phyloP scores from a whole-genome alignment of 208 protist genomes.

The Kentomonas sorsogonicus region DNA sequence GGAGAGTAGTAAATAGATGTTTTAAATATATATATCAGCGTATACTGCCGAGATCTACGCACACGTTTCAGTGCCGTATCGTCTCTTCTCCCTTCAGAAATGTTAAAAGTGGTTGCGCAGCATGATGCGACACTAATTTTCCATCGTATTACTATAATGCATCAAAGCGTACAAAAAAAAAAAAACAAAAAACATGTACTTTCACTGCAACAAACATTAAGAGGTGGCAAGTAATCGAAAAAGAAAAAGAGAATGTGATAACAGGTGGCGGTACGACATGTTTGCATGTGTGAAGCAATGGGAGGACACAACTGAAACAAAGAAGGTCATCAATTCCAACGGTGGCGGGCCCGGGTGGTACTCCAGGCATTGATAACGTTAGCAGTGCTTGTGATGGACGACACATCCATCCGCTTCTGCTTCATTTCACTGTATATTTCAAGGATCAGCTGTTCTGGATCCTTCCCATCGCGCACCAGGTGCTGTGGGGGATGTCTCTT shows the following conservation, averaged over 20 bases:
- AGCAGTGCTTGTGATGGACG: constrained; percentile 35
- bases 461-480: constrained; percentile 5
- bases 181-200: too few relatives aligned
- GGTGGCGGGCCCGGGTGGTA: constrained; percentile 24
- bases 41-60: too few relatives aligned
- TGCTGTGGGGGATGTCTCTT: constrained; percentile 29
- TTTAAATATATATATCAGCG: constrained; percentile 5
- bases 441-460: constrained; percentile 37
- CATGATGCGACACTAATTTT: too few relatives aligned
- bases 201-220: too few relatives aligned
- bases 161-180: too few relatives aligned
- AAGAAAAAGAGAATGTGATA: too few relatives aligned
- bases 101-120: too few relatives aligned
- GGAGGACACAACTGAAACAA: neutral
- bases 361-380: constrained; percentile 79
- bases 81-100: too few relatives aligned
- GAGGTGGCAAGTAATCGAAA: too few relatives aligned
- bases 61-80: too few relatives aligned
- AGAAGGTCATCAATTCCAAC: constrained; percentile 14
- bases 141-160: too few relatives aligned
- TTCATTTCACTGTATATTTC: constrained; percentile 62
- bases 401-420: constrained; percentile 40
- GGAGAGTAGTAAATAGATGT: neutral
- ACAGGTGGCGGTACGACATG: neutral
- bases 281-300: neutral